A percentile compares a stretch with the other conserved stretches of the same genome.
Conservation (phyloP, 352 stramenopile genomes). For the Thraustotheca clavata region DNA sequence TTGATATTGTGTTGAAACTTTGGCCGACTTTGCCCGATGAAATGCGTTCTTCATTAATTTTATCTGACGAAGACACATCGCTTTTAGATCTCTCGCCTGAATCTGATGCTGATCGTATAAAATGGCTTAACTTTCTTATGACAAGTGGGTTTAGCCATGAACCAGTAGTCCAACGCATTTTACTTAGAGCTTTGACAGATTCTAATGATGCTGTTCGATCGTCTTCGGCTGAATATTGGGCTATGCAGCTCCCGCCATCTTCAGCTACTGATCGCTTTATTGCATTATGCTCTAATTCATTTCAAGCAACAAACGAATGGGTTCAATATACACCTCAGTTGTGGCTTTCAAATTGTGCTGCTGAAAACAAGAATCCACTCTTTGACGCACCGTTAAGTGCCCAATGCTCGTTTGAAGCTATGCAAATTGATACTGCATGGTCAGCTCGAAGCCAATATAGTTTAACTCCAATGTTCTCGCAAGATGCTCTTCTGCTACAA, state of each 20-base stretch:
- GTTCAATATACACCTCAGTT: slow-evolving; percentile 57
- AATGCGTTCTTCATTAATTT: not conserved
- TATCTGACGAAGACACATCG: not conserved
- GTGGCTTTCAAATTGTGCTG: slow-evolving; percentile 29
- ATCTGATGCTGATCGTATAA: not conserved
- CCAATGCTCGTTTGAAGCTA: slow-evolving; percentile 34
- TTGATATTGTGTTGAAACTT: not conserved
- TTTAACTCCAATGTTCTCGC: slow-evolving; percentile 63
- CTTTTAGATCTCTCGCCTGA: not conserved
- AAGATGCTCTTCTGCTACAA: slow-evolving; percentile 48
- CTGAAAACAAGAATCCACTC: slow-evolving; percentile 25
- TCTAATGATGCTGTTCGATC: slow-evolving; percentile 33
- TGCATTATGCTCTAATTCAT: slow-evolving; percentile 49
- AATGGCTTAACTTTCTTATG: slow-evolving; percentile 14
- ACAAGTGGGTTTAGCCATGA: not conserved
- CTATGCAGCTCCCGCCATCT: slow-evolving; percentile 25
- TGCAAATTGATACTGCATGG: slow-evolving; percentile 58
- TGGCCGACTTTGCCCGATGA: slow-evolving; percentile 2
- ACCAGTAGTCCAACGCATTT: not conserved
- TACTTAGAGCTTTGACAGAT: slow-evolving; percentile 50
- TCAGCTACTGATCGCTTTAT: slow-evolving; percentile 37
- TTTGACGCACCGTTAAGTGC: slow-evolving; percentile 45
- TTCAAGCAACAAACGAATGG: slow-evolving; percentile 50
- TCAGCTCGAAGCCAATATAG: slow-evolving; percentile 51
- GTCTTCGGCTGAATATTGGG: slow-evolving; percentile 41